A percentile compares a stretch with the other conserved stretches of the same genome.
These are phyloP conservation scores for Hordeum marinum DNA, from an alignment of 176 grass and related monocot species.

Conservation along the genomic window DNA sequence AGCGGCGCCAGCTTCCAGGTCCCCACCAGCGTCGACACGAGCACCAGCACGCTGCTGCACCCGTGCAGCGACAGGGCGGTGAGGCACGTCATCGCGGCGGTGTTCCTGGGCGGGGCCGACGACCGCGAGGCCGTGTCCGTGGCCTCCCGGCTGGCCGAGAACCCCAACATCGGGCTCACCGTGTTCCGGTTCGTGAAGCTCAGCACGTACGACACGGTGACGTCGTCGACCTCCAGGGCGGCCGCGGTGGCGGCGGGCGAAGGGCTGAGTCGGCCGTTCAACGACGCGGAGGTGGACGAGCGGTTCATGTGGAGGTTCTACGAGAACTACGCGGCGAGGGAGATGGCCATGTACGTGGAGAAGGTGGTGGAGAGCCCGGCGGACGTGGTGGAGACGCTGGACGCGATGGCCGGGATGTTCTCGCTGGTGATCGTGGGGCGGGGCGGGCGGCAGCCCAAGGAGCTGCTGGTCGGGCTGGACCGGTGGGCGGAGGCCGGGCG, in stretches of 20 bases:
- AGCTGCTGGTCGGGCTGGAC: constrained; percentile 31
- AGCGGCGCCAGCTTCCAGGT: constrained; percentile 35
- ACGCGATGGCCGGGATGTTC: constrained; percentile 49
- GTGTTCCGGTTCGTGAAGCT: constrained; percentile 51
- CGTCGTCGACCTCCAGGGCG: neutral
- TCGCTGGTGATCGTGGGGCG: constrained; percentile 41
- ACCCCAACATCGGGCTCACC: constrained; percentile 35
- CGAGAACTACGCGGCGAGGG: constrained; percentile 34
- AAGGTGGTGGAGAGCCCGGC: constrained; percentile 43
- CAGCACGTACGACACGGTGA: constrained; percentile 44
- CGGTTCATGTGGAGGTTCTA: constrained; percentile 45
- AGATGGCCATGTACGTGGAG: constrained; percentile 53
- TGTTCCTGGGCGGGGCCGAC: constrained; percentile 48
- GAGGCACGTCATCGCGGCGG: constrained; percentile 37
- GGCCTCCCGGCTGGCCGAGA: constrained; percentile 31
- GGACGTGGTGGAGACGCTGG: constrained; percentile 43
- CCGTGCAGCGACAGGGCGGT: constrained; percentile 56
- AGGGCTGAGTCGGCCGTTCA: neutral
- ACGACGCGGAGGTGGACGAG: constrained; percentile 31
- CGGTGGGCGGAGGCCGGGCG: constrained; percentile 30
- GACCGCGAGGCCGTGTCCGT: constrained; percentile 51
- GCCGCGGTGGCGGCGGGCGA: neutral
- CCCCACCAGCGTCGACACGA: constrained; percentile 22
- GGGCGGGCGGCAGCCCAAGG: constrained; percentile 33
- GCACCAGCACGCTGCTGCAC: constrained; percentile 27